Evolutionary conservation across 202 grass and related monocot species (phyloP), one percentile per base, ranked within the genome.

Genomic region (Schoenoplectus tabernaemontani): DNA sequence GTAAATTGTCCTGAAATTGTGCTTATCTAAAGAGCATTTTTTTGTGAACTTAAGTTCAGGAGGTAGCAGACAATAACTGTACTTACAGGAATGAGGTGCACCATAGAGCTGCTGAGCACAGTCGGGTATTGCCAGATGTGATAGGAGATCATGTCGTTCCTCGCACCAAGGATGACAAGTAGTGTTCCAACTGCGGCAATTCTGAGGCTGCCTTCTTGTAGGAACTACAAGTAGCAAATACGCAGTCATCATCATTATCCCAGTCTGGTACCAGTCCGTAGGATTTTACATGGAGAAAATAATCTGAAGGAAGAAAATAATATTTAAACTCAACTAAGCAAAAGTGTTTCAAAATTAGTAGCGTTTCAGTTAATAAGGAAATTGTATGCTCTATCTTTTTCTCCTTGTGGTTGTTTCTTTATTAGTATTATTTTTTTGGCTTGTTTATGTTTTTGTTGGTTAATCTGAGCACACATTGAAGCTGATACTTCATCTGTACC

Each of bases 161-260:
- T 36, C 88, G 85, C 4, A 92, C 87, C 16, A 96, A 92, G 81
- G 1, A 58, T 1, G 85, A 88, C 22, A 76, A n/a, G n/a, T n/a
- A 86, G 26, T 96, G 92, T 42, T 0, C 16, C 1, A 60, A 47
- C 20, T 96, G 92, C 22, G 85, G 89, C 4, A 87, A 96, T 26
- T 87, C 89, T 13, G 92, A 96, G 77, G 92, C 82, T 7, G 89
- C 91, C 33, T 96, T 88, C 87, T 96, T 90, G 68, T 83, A 96
- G 91, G 88, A 88, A 9, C 16, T 16, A 15, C 60, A 63, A 63
- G 28, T 2, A 20, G 59, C 16, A 44, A 17, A 44, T 30, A 54
- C 0, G 12, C 42, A 46, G 33, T 64, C 4, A n/a, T 37, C 12
- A 0, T 10, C 44, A 8, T 15, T 61, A 0, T 46, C 13, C 19